These are phyloP conservation scores for Penicillium polonicum DNA, from an alignment of 2,329 filamentous ascomycete species.

Conservation along the genomic window DNA sequence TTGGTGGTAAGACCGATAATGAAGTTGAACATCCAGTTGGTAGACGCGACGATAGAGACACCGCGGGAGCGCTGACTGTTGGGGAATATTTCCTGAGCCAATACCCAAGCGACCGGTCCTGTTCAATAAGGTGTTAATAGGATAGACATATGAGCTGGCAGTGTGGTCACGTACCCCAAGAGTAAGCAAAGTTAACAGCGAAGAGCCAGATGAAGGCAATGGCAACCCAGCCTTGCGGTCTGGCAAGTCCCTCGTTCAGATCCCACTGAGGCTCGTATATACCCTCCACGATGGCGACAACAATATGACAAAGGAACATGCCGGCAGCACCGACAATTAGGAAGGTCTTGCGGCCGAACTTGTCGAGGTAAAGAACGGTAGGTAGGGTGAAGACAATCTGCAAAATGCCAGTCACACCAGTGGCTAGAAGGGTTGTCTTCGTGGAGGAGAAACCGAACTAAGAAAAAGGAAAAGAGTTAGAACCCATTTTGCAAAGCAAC, in stretches of 20 bases:
- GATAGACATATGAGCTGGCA: neutral
- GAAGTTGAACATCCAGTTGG: slow-evolving; percentile 38
- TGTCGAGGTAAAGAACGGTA: slow-evolving; percentile 39
- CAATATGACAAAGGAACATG: slow-evolving; percentile 69
- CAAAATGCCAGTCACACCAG: slow-evolving; percentile 30
- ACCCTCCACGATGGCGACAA: slow-evolving; percentile 56
- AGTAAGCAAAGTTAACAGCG: slow-evolving; percentile 38
- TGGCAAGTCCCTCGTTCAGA: slow-evolving; percentile 40
- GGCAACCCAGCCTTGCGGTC: slow-evolving; percentile 66
- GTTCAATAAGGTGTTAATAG: neutral
- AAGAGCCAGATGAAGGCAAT: slow-evolving; percentile 64
- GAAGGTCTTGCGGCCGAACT: slow-evolving; percentile 39
- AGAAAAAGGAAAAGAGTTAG: neutral
- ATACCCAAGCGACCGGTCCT: slow-evolving; percentile 49
- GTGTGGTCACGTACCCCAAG: slow-evolving; percentile 27
- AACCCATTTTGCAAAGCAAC: neutral
- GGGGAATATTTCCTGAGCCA: slow-evolving; percentile 48
- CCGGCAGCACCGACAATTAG: slow-evolving; percentile 56
- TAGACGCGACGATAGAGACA: slow-evolving; percentile 29
- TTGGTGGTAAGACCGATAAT: slow-evolving; percentile 33
- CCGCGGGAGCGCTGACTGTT: slow-evolving; percentile 30
- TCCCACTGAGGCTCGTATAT: slow-evolving; percentile 58
- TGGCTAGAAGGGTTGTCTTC: slow-evolving; percentile 27
- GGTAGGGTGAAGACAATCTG: slow-evolving; percentile 40
- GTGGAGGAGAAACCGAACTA: slow-evolving; percentile 27